Percentiles rank a stretch among this genome's conserved stretches.
Evolutionary conservation across 73 alveolate genomes (phyloP).

Genomic region (Symbiodinium pilosum): DNA sequence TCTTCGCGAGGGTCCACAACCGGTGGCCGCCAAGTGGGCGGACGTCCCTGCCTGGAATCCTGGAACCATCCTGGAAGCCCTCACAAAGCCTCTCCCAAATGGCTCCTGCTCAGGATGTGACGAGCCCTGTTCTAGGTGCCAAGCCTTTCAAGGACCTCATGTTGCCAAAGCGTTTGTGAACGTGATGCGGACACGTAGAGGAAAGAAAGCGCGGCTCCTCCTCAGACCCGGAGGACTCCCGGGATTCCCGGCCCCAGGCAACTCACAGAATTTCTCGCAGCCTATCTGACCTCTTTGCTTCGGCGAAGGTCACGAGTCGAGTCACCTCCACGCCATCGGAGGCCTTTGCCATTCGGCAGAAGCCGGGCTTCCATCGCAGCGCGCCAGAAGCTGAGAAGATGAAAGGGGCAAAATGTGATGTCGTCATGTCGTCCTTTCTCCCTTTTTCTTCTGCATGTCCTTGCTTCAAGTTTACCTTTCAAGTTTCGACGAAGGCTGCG

Average conservation of each 20-base stretch:
- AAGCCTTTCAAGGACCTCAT: neutral
- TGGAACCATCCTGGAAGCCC: neutral
- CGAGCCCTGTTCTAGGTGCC: constrained; percentile 15
- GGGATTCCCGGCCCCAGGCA: neutral
- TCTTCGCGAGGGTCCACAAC: too few relatives aligned
- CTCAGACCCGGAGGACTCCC: neutral
- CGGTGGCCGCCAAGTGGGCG: neutral
- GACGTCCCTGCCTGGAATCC: neutral
- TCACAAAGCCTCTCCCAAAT: neutral
- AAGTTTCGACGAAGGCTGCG: too few relatives aligned
- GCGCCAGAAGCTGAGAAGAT: neutral
- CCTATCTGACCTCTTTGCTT: neutral
- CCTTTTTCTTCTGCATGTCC: too few relatives aligned
- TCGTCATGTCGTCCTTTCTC: too few relatives aligned
- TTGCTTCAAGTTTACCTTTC: too few relatives aligned
- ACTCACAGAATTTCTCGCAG: too few relatives aligned
- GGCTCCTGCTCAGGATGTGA: neutral
- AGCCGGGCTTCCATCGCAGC: constrained; percentile 62
- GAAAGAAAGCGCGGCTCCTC: neutral
- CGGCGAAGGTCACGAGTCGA: constrained; percentile 25
- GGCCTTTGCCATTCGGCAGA: constrained; percentile 74
- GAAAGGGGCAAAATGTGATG: too few relatives aligned
- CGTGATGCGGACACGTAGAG: neutral
- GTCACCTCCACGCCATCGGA: constrained; percentile 80
- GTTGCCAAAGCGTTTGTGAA: too few relatives aligned